These are phyloP conservation scores for Adansonia digitata DNA, from an alignment of 345 rosid genomes.

Conservation along the genomic window DNA sequence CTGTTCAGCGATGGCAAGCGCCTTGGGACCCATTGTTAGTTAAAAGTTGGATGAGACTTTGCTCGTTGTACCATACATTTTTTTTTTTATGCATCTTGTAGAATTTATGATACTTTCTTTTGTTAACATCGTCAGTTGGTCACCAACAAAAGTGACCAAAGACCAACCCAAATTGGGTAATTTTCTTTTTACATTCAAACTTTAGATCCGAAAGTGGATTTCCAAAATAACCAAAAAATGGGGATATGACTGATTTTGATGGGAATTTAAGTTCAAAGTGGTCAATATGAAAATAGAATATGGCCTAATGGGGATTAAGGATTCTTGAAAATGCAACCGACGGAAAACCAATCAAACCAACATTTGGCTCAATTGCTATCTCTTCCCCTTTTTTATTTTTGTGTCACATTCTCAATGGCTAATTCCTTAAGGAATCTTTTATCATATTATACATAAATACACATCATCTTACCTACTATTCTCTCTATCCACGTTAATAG, in stretches of 20 bases:
- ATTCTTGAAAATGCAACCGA: background rate
- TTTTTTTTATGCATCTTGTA: background rate
- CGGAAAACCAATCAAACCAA: background rate
- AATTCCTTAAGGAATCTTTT: constrained; percentile 3
- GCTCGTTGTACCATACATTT: background rate
- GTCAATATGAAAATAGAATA: background rate
- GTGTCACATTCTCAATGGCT: constrained; percentile 1
- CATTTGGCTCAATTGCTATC: background rate
- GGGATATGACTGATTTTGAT: background rate
- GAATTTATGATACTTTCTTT: background rate
- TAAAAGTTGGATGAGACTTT: constrained; percentile 3
- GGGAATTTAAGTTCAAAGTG: background rate
- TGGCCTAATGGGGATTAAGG: background rate
- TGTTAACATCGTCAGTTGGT: background rate
- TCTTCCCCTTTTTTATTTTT: background rate
- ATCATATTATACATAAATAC: background rate
- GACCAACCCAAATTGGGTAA: background rate
- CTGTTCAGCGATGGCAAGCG: too few relatives aligned
- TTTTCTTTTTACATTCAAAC: background rate
- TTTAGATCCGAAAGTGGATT: background rate
- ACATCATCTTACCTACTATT: constrained; percentile 5
- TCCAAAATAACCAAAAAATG: background rate
- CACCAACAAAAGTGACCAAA: background rate
- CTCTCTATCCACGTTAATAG: background rate
- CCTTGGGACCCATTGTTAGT: background rate